A percentile compares a stretch with the other conserved stretches of the same genome.
Conservation (phyloP, 163 green algal genomes). For the Scenedesmus sp. region DNA sequence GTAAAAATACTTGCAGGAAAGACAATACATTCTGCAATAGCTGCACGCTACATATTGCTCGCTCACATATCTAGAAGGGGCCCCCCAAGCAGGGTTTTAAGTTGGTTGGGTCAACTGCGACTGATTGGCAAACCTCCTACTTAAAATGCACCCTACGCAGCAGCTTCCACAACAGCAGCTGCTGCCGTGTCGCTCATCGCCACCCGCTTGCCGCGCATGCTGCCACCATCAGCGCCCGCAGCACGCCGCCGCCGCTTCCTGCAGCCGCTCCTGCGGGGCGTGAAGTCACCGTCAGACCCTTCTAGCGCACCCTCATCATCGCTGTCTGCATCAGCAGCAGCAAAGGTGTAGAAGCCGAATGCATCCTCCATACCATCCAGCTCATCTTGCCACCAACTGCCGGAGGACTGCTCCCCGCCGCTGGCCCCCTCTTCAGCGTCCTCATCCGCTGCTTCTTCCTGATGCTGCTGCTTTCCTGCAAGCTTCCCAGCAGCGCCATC, state of each 20-base stretch:
- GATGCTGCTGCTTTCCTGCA: not conserved
- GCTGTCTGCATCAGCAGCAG: not conserved
- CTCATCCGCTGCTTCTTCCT: not conserved
- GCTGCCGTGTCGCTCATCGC: not conserved
- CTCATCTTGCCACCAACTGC: slow-evolving; percentile 32
- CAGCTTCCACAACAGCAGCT: not conserved
- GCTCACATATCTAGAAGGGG: no score
- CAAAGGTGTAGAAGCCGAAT: slow-evolving; percentile 37
- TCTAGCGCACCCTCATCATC: not conserved
- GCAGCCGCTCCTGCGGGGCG: not conserved
- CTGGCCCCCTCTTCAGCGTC: slow-evolving; percentile 5
- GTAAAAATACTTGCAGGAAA: no score
- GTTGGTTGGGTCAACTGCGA: no score
- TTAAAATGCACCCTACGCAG: not conserved
- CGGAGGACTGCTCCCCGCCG: slow-evolving; percentile 23
- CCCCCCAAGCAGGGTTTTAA: no score
- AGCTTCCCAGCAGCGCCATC: not conserved
- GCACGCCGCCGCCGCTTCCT: not conserved
- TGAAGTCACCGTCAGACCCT: slow-evolving; percentile 8
- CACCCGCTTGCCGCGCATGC: not conserved
- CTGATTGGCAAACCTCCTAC: no score
- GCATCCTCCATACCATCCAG: slow-evolving; percentile 8
- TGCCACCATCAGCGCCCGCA: not conserved
- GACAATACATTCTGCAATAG: no score
- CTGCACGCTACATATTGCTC: no score